A percentile compares a stretch with the other conserved stretches of the same genome.
Evolutionary conservation across 2,329 filamentous ascomycete species (phyloP).

Genomic region (Clonostachys solani): DNA sequence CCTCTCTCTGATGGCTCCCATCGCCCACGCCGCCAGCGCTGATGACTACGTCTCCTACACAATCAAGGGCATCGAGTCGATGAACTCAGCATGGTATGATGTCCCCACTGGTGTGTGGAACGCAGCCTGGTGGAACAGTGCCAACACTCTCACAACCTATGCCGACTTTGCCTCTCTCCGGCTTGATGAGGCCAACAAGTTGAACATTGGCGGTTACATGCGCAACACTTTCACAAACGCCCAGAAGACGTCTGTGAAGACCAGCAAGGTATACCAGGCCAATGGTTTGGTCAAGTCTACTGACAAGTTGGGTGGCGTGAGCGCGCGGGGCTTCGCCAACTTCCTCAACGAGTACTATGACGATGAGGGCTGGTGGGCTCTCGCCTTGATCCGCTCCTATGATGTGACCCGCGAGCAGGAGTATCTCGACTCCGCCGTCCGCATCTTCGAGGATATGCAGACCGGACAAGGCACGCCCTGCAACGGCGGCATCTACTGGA

Average conservation of each 20-base stretch:
- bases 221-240: conserved; percentile 40
- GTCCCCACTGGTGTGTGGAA: conserved; percentile 56
- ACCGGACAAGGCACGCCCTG: conserved; percentile 41
- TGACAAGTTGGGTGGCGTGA: conserved; percentile 22
- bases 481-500: conserved; percentile 53
- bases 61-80: conserved; percentile 25
- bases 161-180: conserved; percentile 44
- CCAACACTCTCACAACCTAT: conserved; percentile 60
- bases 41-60: conserved; percentile 25
- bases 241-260: conserved; percentile 29
- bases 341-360: conserved; percentile 54
- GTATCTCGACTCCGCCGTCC: conserved; percentile 49
- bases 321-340: conserved; percentile 15
- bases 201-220: conserved; percentile 33
- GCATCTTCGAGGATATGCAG: conserved; percentile 52
- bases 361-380: conserved; percentile 61
- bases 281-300: conserved; percentile 28
- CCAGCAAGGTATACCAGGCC: conserved; percentile 28
- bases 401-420: conserved; percentile 45
- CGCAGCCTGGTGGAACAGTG: conserved; percentile 69
- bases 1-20: background rate
- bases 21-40: conserved; percentile 6
- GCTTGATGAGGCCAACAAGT: conserved; percentile 20
- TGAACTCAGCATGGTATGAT: conserved; percentile 60
- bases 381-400: conserved; percentile 52